A percentile compares a stretch with the other conserved stretches of the same genome.
phyloP scores from a whole-genome alignment of 2,329 filamentous ascomycete species.

The Ceratocystis albifundus region DNA sequence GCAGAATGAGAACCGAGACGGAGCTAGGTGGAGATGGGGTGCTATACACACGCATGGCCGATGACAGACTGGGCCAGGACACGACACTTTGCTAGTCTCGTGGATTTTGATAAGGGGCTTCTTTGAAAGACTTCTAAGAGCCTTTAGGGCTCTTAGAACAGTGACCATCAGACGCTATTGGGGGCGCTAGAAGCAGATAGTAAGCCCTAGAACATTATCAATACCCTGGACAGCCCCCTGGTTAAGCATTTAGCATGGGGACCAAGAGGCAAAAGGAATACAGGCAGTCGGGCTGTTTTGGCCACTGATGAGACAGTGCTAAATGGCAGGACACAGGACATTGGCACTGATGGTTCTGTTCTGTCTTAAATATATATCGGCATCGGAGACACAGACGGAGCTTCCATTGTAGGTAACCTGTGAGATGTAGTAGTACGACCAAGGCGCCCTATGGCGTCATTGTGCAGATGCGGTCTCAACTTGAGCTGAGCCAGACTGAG shows the following conservation, averaged over 20 bases:
- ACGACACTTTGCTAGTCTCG: background rate
- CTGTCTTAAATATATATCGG: too few relatives aligned
- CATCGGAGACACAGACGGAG: too few relatives aligned
- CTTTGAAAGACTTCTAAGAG: background rate
- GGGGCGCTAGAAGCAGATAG: background rate
- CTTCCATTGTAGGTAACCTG: too few relatives aligned
- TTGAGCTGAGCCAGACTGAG: too few relatives aligned
- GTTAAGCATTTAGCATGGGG: background rate
- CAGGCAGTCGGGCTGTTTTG: background rate
- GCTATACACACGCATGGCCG: background rate
- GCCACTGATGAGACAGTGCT: conserved; percentile 2
- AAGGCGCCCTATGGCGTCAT: background rate
- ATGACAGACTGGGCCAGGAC: too few relatives aligned
- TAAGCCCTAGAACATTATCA: conserved; percentile 1
- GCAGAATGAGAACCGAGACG: background rate
- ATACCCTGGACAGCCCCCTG: background rate
- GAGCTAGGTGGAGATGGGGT: background rate
- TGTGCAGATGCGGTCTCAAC: background rate
- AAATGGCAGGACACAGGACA: background rate
- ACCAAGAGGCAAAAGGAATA: background rate
- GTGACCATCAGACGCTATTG: background rate
- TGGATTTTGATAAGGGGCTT: background rate
- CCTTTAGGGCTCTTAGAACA: background rate
- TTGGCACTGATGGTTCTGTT: background rate
- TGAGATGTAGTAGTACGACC: background rate